A percentile compares a stretch with the other conserved stretches of the same genome.
phyloP scores from a whole-genome alignment of 2,329 filamentous ascomycete genomes.

The Ilyonectria mors-panacis region DNA sequence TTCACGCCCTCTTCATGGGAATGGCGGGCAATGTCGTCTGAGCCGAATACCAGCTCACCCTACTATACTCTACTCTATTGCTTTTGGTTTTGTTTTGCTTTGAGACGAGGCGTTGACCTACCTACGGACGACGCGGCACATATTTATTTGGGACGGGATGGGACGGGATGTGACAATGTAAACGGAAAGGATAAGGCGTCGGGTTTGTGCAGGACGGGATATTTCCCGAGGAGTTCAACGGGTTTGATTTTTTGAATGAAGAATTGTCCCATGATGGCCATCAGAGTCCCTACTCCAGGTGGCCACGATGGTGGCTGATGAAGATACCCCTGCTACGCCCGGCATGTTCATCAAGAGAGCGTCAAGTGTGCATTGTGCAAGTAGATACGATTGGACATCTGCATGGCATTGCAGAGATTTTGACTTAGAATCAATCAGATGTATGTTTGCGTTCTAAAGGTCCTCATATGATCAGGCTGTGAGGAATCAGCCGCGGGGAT shows the following conservation, averaged over 20 bases:
- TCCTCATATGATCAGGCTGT: slow-evolving; percentile 8
- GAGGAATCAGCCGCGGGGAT: slow-evolving; percentile 6
- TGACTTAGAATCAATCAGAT: slow-evolving; percentile 21
- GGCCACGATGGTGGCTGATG: slow-evolving; percentile 31
- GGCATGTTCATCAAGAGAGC: slow-evolving; percentile 32
- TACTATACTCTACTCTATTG: slow-evolving; percentile 32
- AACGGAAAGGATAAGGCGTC: slow-evolving; percentile 41
- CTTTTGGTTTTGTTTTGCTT: slow-evolving; percentile 10
- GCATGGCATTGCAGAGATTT: slow-evolving; percentile 10
- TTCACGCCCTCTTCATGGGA: slow-evolving; percentile 94
- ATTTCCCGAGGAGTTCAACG: slow-evolving; percentile 16
- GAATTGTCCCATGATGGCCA: slow-evolving; percentile 5
- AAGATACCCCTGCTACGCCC: slow-evolving; percentile 39
- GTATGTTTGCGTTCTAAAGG: slow-evolving; percentile 23
- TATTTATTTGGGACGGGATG: slow-evolving; percentile 22
- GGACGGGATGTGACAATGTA: slow-evolving; percentile 31
- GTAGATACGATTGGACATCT: slow-evolving; percentile 33
- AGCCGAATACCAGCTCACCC: slow-evolving; percentile 18
- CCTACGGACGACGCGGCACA: slow-evolving; percentile 35
- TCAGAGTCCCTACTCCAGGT: background rate
- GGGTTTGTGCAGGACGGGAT: slow-evolving; percentile 16
- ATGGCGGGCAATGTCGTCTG: slow-evolving; percentile 85
- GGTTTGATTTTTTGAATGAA: slow-evolving; percentile 21
- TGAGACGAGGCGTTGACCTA: slow-evolving; percentile 23
- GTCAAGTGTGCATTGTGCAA: slow-evolving; percentile 21